Percentiles rank a stretch among this genome's conserved stretches.
phyloP scores from a whole-genome alignment of 2,329 filamentous ascomycete genomes.

The Talaromyces sp. region DNA sequence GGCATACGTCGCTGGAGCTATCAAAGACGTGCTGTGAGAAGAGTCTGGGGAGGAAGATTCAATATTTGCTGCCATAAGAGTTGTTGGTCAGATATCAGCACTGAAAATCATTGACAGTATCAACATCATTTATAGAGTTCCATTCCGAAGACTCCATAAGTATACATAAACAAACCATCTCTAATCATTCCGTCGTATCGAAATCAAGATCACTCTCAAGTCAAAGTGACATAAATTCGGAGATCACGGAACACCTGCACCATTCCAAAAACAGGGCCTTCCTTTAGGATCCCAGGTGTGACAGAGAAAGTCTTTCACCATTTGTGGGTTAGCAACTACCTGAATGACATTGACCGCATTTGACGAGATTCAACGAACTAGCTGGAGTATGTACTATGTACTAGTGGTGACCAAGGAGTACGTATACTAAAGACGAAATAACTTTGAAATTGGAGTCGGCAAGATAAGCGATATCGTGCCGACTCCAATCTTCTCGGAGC shows the following conservation, averaged over 20 bases:
- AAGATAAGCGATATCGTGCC: too few relatives aligned
- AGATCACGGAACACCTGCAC: constrained; percentile 16
- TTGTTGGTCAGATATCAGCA: constrained; percentile 1
- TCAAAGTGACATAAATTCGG: constrained; percentile 12
- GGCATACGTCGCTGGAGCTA: constrained; percentile 36
- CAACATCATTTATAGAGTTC: constrained; percentile 3
- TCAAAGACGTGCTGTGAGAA: constrained; percentile 29
- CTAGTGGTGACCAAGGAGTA: too few relatives aligned
- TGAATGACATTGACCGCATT: constrained; percentile 1
- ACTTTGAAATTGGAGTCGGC: too few relatives aligned
- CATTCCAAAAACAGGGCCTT: constrained; percentile 13
- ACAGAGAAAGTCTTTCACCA: too few relatives aligned
- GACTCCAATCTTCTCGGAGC: too few relatives aligned
- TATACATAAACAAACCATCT: too few relatives aligned
- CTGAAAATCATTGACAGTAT: constrained; percentile 6
- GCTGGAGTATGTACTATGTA: too few relatives aligned
- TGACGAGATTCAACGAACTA: not conserved
- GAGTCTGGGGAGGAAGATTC: constrained; percentile 1
- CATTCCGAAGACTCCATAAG: too few relatives aligned
- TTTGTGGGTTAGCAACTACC: constrained; percentile 39
- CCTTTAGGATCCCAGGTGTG: constrained; percentile 10
- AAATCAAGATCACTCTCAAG: constrained; percentile 17
- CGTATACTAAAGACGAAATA: too few relatives aligned
- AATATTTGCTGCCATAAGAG: constrained; percentile 4
- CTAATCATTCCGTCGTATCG: constrained; percentile 13